A percentile compares a stretch with the other conserved stretches of the same genome.
Evolutionary conservation across 139 green algal genomes (phyloP).

Genomic region (Picochlorum sp.): DNA sequence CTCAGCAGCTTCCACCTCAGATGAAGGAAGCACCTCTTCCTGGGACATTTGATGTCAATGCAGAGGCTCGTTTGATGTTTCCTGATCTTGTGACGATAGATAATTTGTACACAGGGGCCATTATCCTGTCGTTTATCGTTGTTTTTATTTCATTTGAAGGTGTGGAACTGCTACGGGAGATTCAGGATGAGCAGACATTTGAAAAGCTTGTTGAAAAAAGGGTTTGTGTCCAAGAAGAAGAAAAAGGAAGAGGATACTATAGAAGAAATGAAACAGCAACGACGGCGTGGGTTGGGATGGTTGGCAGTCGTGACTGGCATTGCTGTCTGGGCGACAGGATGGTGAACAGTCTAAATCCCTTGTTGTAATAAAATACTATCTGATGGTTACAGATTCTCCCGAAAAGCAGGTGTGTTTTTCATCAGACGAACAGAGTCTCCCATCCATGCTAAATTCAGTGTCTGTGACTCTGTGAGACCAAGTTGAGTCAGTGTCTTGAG

Average conservation of each 20-base stretch:
- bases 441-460: conserved; percentile 49
- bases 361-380: neutral
- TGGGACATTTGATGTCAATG: neutral
- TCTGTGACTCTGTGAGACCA: conserved; percentile 33
- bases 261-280: conserved; percentile 12
- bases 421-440: conserved; percentile 9
- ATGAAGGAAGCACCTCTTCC: neutral
- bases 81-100: neutral
- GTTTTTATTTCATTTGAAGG: conserved; percentile 10
- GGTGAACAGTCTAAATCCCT: conserved; percentile 19
- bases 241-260: neutral
- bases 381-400: conserved; percentile 8
- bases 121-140: conserved; percentile 1
- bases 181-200: conserved; percentile 5
- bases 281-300: conserved; percentile 29
- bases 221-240: neutral
- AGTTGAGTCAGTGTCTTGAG: conserved; percentile 27
- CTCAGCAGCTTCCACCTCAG: neutral
- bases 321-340: conserved; percentile 29
- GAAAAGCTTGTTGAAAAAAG: conserved; percentile 3
- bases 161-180: neutral
- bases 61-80: neutral
- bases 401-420: conserved; percentile 20
- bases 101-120: neutral
- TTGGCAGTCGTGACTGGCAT: conserved; percentile 23